Base-by-base conservation (phyloP, 2,329 filamentous ascomycete genomes). In the Fusarium decemcellulare region DNA sequence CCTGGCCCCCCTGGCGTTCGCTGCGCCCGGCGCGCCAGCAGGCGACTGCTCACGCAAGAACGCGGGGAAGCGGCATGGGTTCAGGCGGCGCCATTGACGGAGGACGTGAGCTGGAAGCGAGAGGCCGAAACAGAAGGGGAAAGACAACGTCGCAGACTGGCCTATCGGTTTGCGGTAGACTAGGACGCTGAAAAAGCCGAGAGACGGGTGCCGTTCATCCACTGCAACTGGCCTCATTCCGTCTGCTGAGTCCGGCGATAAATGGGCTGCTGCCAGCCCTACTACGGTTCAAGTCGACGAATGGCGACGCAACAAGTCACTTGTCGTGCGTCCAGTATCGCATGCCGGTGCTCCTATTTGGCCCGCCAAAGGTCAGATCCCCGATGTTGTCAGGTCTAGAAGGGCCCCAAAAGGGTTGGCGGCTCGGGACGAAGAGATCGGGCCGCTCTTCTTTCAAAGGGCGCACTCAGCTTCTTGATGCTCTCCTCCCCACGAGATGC, bases 21-120 rank as follows among this genome's bases (percentile, higher is more conserved):
- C 48, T 65, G 67, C 46, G 63, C 66, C 65, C 53, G 50, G 67
- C 62, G 61, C 67, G 40, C 59, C 34, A 70, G 54, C 63, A 65
- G 56, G 60, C 56, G 51, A 67, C 50, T 67, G 63, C 65, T 68
- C 39, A 51, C 42, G 47, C 32, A 63, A 46, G 64, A 70, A 70
- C 68, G 68, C 68, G 68, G 68, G 68, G 68, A 71, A 70, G 60
- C 52, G 34, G 61, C 68, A 70, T 70, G 68, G 68, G 68, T 71
- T 71, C 18, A 34, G 62, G 40, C 48, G 67, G 67, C 68, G 61
- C 54, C 64, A 52, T 68, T 55, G 55, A 61, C 43, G 40, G 55
- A 51, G 43, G 64, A 37, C 51, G 51, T 23, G 42, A 67, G 32
- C 50, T 63, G 63, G 63, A 70, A 67, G 55, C 63, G 60, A 51